phyloP scores from a whole-genome alignment of 2,329 filamentous ascomycete genomes.

The Westerdykella ornata region DNA sequence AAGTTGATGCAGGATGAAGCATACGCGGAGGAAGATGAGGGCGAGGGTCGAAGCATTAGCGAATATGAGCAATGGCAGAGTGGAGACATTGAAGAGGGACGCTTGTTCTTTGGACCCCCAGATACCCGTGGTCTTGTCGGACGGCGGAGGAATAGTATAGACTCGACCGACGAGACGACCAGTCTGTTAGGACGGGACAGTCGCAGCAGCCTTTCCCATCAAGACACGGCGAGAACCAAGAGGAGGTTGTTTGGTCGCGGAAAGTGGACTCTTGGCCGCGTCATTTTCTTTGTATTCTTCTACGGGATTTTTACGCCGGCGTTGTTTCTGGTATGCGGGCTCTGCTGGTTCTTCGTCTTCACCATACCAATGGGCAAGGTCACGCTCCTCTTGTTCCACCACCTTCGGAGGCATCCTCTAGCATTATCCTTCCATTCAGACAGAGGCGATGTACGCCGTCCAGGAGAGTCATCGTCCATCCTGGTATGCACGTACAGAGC shows the following conservation, averaged over 20 bases:
- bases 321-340: slow-evolving; percentile 73
- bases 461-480: slow-evolving; percentile 71
- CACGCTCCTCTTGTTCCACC: slow-evolving; percentile 80
- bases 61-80: slow-evolving; percentile 99
- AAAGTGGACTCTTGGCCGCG: slow-evolving; percentile 88
- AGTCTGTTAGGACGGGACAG: slow-evolving; percentile 69
- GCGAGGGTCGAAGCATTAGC: slow-evolving; percentile 92
- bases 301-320: slow-evolving; percentile 85
- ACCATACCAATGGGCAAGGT: slow-evolving; percentile 98
- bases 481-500: slow-evolving; percentile 95
- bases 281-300: slow-evolving; percentile 95
- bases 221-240: slow-evolving; percentile 52
- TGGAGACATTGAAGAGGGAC: slow-evolving; percentile 89
- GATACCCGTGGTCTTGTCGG: slow-evolving; percentile 66
- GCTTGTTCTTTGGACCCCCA: slow-evolving; percentile 84
- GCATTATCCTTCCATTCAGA: slow-evolving; percentile 91
- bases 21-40: slow-evolving; percentile 89
- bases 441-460: slow-evolving; percentile 62
- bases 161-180: slow-evolving; percentile 83
- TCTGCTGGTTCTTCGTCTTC: slow-evolving; percentile 97
- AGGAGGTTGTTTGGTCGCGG: slow-evolving; percentile 88
- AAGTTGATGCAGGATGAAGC: slow-evolving; percentile 88
- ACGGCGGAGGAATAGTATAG: slow-evolving; percentile 77
- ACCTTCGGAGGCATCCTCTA: slow-evolving; percentile 84
- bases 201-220: slow-evolving; percentile 42